phyloP scores from a whole-genome alignment of 2,329 filamentous ascomycete genomes.

The Ilyonectria robusta region DNA sequence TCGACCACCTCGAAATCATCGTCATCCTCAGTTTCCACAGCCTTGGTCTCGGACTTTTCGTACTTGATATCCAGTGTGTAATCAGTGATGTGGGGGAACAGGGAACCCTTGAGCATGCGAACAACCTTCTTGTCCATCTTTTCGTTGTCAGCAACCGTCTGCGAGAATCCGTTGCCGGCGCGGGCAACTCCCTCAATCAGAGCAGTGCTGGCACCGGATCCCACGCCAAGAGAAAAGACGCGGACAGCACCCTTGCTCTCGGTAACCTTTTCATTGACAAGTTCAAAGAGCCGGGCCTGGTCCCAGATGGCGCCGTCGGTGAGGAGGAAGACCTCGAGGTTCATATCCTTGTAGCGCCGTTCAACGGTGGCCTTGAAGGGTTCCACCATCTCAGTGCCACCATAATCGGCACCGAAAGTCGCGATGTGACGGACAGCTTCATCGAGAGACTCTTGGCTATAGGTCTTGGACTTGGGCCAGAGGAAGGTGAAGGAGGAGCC shows the following conservation, averaged over 20 bases:
- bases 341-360: conserved; percentile 59
- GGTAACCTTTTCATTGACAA: conserved; percentile 59
- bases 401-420: conserved; percentile 61
- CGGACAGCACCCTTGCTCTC: conserved; percentile 61
- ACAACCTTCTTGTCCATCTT: conserved; percentile 79
- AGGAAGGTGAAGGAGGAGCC: conserved; percentile 64
- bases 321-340: conserved; percentile 68
- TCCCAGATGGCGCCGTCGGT: conserved; percentile 71
- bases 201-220: conserved; percentile 63
- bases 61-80: conserved; percentile 77
- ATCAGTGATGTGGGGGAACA: conserved; percentile 76
- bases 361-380: conserved; percentile 62
- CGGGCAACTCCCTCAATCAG: conserved; percentile 69
- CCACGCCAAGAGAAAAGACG: conserved; percentile 70
- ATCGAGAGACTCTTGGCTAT: conserved; percentile 60
- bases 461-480: conserved; percentile 63
- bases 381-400: conserved; percentile 67
- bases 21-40: conserved; percentile 38
- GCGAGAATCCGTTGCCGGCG: conserved; percentile 71
- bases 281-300: conserved; percentile 58
- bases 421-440: conserved; percentile 60
- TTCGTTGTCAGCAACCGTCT: conserved; percentile 73
- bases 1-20: conserved; percentile 77
- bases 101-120: conserved; percentile 80
- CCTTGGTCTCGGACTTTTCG: conserved; percentile 37